A percentile compares a stretch with the other conserved stretches of the same genome.
Conservation (phyloP, 352 stramenopile genomes). For the Phytophthora idaei region DNA sequence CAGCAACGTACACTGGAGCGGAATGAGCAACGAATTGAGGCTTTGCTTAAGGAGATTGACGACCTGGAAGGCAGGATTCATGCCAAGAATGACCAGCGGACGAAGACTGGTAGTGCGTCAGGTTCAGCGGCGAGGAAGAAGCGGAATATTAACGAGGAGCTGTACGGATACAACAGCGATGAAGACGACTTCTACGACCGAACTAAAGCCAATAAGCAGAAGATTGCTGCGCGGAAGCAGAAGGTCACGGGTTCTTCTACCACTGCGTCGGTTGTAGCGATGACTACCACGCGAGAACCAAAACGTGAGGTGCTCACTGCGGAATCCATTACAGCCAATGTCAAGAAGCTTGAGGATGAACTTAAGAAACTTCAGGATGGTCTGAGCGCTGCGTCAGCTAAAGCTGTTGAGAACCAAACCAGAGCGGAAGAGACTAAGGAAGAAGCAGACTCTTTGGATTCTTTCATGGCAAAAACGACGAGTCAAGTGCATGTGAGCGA, state of each 20-base stretch:
- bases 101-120: conserved; percentile 30
- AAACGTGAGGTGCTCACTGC: conserved; percentile 52
- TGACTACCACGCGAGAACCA: neutral
- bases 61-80: conserved; percentile 63
- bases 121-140: conserved; percentile 20
- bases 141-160: conserved; percentile 36
- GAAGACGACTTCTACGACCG: conserved; percentile 87
- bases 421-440: conserved; percentile 25
- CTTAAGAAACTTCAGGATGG: conserved; percentile 40
- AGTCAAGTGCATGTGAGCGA: conserved; percentile 52
- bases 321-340: conserved; percentile 55
- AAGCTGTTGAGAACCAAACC: conserved; percentile 11
- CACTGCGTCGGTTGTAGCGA: neutral
- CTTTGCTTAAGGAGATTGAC: conserved; percentile 70
- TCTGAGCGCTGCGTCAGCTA: conserved; percentile 19
- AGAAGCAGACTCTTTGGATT: conserved; percentile 62
- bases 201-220: conserved; percentile 63
- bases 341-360: conserved; percentile 46
- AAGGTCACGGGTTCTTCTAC: neutral
- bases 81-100: conserved; percentile 57
- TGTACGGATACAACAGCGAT: conserved; percentile 69
- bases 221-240: conserved; percentile 31
- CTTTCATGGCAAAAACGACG: conserved; percentile 68
- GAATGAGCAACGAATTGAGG: conserved; percentile 69
- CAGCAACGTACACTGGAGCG: conserved; percentile 36